Conservation (phyloP, 1,284 basidiomycete species). For the Lentinula novae-zelandiae region DNA sequence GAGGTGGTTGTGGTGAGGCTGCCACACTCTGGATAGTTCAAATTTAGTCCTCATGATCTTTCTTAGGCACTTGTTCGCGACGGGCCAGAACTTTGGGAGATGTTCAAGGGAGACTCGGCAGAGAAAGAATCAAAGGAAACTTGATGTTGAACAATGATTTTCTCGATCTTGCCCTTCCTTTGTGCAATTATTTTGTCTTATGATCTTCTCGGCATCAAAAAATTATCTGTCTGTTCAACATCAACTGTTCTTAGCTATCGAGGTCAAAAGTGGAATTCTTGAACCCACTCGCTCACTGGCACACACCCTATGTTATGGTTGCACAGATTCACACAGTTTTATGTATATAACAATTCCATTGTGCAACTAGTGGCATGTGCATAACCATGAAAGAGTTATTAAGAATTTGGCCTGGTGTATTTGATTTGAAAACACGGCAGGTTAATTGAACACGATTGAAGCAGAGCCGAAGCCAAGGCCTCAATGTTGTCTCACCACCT, state of each 20-base stretch:
- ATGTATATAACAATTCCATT: neutral
- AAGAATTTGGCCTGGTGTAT: neutral
- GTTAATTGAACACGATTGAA: neutral
- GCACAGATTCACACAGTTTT: no score
- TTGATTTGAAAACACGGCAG: slow-evolving; percentile 1
- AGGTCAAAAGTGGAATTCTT: no score
- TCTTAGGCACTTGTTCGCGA: slow-evolving; percentile 56
- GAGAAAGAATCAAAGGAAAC: neutral
- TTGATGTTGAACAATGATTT: neutral
- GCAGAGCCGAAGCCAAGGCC: no score
- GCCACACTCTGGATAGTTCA: neutral
- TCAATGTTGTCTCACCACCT: no score
- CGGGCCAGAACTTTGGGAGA: slow-evolving; percentile 61
- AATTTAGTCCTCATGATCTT: neutral
- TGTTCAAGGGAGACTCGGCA: slow-evolving; percentile 21
- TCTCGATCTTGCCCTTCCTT: neutral
- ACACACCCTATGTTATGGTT: no score
- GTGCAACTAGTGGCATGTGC: neutral
- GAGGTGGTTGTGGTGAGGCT: slow-evolving; percentile 81
- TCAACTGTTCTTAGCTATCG: no score
- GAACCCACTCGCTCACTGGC: no score
- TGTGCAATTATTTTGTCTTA: no score
- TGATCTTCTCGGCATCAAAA: no score
- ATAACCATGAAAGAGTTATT: neutral
- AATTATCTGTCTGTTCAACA: no score